A percentile compares a stretch with the other conserved stretches of the same genome.
Evolutionary conservation across 176 grass and related monocot species (phyloP).

Genomic region (Hyparrhenia diplandra): DNA sequence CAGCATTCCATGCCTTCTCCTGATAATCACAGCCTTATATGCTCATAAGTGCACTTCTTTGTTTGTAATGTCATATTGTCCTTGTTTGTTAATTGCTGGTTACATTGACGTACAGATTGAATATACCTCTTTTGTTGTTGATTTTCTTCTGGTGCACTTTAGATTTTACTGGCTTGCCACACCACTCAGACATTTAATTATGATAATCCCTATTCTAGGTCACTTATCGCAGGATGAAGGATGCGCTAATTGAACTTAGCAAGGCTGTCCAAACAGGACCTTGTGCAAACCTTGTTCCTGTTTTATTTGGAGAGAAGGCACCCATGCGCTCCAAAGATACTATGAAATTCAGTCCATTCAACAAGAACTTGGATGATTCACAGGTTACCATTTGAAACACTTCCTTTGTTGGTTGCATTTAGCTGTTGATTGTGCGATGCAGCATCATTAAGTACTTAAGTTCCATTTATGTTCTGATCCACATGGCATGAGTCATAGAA

Average conservation of each 20-base stretch:
- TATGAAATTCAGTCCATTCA: constrained; percentile 77
- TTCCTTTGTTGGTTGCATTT: constrained; percentile 4
- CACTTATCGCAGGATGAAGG: constrained; percentile 92
- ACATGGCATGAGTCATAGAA: too few species aligned
- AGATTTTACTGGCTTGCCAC: not conserved
- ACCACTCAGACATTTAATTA: constrained; percentile 10
- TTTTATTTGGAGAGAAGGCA: constrained; percentile 85
- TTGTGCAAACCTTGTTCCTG: constrained; percentile 73
- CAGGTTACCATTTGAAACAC: constrained; percentile 48
- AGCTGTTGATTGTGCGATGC: not conserved
- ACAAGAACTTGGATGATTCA: constrained; percentile 94
- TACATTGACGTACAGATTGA: not conserved
- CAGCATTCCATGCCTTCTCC: not conserved
- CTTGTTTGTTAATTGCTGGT: not conserved
- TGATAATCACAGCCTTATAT: not conserved
- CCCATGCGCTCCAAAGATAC: constrained; percentile 59
- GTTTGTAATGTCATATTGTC: not conserved
- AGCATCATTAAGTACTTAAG: too few species aligned
- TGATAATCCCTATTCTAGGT: constrained; percentile 61
- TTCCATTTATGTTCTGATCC: too few species aligned
- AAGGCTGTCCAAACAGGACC: constrained; percentile 74
- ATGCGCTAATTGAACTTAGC: constrained; percentile 85
- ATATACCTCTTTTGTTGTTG: not conserved
- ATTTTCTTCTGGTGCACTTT: not conserved
- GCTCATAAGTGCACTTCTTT: not conserved